Conservation (phyloP, 192 early-diverging fungal genomes). For the Backusella parvicylindrica region DNA sequence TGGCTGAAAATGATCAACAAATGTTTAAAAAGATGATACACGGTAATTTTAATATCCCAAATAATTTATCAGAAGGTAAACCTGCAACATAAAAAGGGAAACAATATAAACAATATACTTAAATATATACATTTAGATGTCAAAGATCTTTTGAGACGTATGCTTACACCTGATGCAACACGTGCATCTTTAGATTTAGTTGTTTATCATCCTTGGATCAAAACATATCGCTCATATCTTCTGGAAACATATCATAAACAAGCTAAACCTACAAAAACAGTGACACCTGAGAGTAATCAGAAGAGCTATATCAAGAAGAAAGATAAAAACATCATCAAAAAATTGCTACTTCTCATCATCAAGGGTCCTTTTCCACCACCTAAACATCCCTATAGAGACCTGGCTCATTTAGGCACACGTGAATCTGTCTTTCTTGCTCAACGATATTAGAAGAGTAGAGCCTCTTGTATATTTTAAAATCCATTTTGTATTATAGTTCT, state of each 20-base stretch:
- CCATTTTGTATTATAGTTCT: neutral
- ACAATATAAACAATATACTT: neutral
- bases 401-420: constrained; percentile 27
- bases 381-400: constrained; percentile 21
- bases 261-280: neutral
- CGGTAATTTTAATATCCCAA: constrained; percentile 23
- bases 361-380: constrained; percentile 32
- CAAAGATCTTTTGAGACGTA: constrained; percentile 32
- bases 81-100: neutral
- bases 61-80: constrained; percentile 22
- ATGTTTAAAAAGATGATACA: constrained; percentile 33
- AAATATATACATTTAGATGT: constrained; percentile 14
- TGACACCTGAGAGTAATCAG: neutral
- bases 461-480: constrained; percentile 1
- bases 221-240: constrained; percentile 16
- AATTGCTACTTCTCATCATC: constrained; percentile 1
- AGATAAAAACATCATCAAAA: neutral
- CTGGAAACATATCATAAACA: neutral
- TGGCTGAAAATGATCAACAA: constrained; percentile 31
- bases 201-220: constrained; percentile 37
- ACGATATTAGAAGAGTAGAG: neutral
- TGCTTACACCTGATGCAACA: constrained; percentile 30
- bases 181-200: constrained; percentile 36
- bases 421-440: constrained; percentile 10
- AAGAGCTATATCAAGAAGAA: neutral